A percentile compares a stretch with the other conserved stretches of the same genome.
Evolutionary conservation across 2,329 filamentous ascomycete genomes (phyloP).

Genomic region (Colletotrichum melonis): DNA sequence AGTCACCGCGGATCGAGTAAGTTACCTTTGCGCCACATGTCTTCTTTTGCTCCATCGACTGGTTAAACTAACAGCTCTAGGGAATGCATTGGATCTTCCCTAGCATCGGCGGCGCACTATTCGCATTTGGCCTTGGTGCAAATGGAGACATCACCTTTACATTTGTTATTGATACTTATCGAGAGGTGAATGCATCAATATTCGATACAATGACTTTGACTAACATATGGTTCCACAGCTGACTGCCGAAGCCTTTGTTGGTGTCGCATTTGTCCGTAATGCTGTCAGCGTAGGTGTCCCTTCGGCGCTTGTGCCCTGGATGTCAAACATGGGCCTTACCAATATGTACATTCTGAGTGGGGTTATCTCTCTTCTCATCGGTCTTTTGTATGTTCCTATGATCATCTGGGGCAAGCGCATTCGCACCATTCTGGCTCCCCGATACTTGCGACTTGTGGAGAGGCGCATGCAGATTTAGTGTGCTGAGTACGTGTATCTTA

Average conservation of each 20-base stretch:
- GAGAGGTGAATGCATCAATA: slow-evolving; percentile 42
- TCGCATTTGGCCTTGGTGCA: slow-evolving; percentile 50
- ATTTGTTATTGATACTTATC: slow-evolving; percentile 49
- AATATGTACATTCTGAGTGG: slow-evolving; percentile 44
- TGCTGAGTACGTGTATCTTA: neutral
- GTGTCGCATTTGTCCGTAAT: slow-evolving; percentile 47
- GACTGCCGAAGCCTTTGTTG: slow-evolving; percentile 44
- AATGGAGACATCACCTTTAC: slow-evolving; percentile 48
- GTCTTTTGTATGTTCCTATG: slow-evolving; percentile 42
- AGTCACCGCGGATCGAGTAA: slow-evolving; percentile 45
- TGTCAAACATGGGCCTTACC: slow-evolving; percentile 43
- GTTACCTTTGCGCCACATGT: neutral
- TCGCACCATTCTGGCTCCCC: slow-evolving; percentile 33
- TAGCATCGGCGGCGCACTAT: slow-evolving; percentile 48
- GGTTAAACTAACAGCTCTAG: slow-evolving; percentile 29
- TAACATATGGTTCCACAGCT: slow-evolving; percentile 33
- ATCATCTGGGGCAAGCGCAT: slow-evolving; percentile 47
- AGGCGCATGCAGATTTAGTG: slow-evolving; percentile 9
- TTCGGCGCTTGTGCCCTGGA: slow-evolving; percentile 45
- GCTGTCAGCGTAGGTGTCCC: slow-evolving; percentile 43
- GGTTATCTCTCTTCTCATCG: slow-evolving; percentile 39
- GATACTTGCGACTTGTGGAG: slow-evolving; percentile 31
- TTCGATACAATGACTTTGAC: too few relatives aligned
- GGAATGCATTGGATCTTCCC: slow-evolving; percentile 52
- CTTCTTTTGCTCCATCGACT: neutral